Conservation (phyloP, 345 rosid species). For the Iberis pinnata region DNA sequence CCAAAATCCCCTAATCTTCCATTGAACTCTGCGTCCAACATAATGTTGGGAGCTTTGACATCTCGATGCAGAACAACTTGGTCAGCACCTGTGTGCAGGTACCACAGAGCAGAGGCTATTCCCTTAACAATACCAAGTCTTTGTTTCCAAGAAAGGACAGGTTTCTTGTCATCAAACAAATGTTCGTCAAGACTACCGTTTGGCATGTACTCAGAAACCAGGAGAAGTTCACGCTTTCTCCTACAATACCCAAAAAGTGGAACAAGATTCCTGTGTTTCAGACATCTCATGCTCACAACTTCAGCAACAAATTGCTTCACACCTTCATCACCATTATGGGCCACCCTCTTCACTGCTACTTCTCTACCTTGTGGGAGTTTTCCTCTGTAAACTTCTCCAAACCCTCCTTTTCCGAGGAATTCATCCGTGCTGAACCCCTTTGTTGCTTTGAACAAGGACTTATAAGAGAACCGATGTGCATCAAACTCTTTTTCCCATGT, state of each 20-base stretch:
- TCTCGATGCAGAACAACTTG: constrained; percentile 51
- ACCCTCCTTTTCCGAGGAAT: constrained; percentile 56
- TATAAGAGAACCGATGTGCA: constrained; percentile 51
- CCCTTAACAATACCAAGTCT: constrained; percentile 36
- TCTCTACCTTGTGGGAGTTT: constrained; percentile 32
- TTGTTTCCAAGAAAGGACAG: constrained; percentile 37
- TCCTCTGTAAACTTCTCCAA: constrained; percentile 58
- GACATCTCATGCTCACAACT: constrained; percentile 38
- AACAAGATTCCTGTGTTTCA: constrained; percentile 48
- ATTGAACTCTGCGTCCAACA: constrained; percentile 51
- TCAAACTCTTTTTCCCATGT: constrained; percentile 58
- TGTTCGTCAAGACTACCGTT: constrained; percentile 52
- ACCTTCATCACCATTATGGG: constrained; percentile 44
- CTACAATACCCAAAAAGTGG: constrained; percentile 49
- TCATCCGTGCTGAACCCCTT: constrained; percentile 50
- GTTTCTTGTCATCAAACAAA: constrained; percentile 28
- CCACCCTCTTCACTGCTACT: constrained; percentile 53
- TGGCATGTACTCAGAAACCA: constrained; percentile 51
- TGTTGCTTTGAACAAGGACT: constrained; percentile 47
- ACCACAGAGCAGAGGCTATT: constrained; percentile 40
- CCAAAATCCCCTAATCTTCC: constrained; percentile 93
- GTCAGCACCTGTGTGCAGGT: constrained; percentile 49
- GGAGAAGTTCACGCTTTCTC: constrained; percentile 41
- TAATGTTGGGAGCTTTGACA: constrained; percentile 44
- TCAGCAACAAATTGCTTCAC: constrained; percentile 49